Conservation (phyloP, 2,329 filamentous ascomycete species). For the Fusarium nisikadoi region DNA sequence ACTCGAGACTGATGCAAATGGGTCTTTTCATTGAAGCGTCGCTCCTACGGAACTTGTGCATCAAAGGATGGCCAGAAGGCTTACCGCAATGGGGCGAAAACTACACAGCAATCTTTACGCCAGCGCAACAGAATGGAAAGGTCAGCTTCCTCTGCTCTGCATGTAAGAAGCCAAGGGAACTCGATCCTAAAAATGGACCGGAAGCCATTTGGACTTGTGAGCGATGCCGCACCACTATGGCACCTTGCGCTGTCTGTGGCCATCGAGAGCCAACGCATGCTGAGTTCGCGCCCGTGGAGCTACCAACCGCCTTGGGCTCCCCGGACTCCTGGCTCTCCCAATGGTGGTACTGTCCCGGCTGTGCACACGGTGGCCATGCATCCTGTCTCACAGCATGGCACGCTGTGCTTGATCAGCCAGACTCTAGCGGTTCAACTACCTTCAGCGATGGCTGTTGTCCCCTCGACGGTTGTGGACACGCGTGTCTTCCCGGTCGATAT, state of each 20-base stretch:
- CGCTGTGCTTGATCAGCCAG: constrained; percentile 45
- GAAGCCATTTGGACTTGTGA: constrained; percentile 68
- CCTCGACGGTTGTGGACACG: constrained; percentile 72
- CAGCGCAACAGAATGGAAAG: constrained; percentile 65
- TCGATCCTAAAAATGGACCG: constrained; percentile 57
- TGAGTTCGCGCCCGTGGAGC: constrained; percentile 50
- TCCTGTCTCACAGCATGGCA: constrained; percentile 71
- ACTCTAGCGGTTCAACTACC: constrained; percentile 39
- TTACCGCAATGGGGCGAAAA: constrained; percentile 64
- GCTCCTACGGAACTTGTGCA: constrained; percentile 69
- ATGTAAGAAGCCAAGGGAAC: constrained; percentile 67
- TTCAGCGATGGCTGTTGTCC: constrained; percentile 69
- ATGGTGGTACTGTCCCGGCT: constrained; percentile 74
- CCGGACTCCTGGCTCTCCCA: constrained; percentile 49
- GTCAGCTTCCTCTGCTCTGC: constrained; percentile 64
- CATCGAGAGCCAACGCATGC: constrained; percentile 62
- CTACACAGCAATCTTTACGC: constrained; percentile 64
- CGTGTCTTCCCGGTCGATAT: constrained; percentile 68
- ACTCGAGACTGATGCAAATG: constrained; percentile 68
- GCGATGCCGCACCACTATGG: constrained; percentile 63
- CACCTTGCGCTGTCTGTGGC: constrained; percentile 68
- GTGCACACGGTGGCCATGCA: constrained; percentile 70
- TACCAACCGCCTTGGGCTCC: constrained; percentile 42
- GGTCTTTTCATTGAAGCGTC: constrained; percentile 69
- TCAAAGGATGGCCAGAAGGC: constrained; percentile 65